phyloP scores from a whole-genome alignment of 2,329 filamentous ascomycete genomes.

The Nemania serpens region DNA sequence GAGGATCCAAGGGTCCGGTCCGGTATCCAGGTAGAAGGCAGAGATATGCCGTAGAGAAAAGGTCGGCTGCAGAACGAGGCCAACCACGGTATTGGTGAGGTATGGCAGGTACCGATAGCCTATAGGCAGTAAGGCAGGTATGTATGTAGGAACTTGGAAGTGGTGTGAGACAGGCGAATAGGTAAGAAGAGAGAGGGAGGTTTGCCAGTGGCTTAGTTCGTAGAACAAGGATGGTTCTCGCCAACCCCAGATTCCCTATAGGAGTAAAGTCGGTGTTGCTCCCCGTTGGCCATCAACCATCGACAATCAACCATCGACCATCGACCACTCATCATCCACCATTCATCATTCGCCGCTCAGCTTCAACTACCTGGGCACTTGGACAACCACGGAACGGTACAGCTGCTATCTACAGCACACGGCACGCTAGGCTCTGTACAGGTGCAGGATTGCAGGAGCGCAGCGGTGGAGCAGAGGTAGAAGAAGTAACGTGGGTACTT shows the following conservation, averaged over 20 bases:
- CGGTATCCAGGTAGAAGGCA: background rate
- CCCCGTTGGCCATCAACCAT: background rate
- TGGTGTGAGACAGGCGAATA: constrained; percentile 24
- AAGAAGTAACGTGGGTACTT: too few species aligned
- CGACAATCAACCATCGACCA: background rate
- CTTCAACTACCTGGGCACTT: constrained; percentile 7
- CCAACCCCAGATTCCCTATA: constrained; percentile 21
- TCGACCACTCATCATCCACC: background rate
- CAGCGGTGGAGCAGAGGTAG: constrained; percentile 2
- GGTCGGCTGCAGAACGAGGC: constrained; percentile 16
- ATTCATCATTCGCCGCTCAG: constrained; percentile 12
- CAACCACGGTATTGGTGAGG: background rate
- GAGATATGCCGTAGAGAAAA: constrained; percentile 11
- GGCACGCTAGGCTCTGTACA: background rate
- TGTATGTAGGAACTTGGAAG: background rate
- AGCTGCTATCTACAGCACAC: constrained; percentile 7
- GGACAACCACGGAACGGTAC: constrained; percentile 10
- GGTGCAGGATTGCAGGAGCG: constrained; percentile 14
- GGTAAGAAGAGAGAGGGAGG: constrained; percentile 16
- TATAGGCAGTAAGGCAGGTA: too few species aligned
- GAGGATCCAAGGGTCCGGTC: background rate
- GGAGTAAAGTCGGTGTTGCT: constrained; percentile 2
- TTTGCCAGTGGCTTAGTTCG: constrained; percentile 14
- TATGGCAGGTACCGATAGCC: too few species aligned
- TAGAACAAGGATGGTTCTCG: constrained; percentile 15